Evolutionary conservation across 2,329 filamentous ascomycete species (phyloP), one percentile per base, ranked within the genome.

Genomic region (Paracamarosporium sp.): DNA sequence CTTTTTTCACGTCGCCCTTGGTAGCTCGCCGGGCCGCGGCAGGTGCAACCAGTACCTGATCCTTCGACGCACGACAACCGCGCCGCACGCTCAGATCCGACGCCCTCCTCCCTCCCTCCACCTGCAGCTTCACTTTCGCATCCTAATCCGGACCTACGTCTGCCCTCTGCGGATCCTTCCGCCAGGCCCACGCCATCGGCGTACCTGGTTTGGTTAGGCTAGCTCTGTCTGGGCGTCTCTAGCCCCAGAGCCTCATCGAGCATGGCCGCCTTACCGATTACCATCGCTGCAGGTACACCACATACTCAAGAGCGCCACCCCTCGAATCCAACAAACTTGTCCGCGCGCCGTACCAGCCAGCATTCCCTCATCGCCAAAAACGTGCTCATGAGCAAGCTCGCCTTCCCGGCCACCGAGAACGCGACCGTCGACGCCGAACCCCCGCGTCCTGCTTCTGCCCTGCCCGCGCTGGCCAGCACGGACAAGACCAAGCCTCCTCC

Each of bases 281-380:
- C 63, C 55, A 54, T 50, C 51, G 44, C 53, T 50, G 45, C 35
- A 50, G 38, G 53, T 40, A 54, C 57, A 50, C 47, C 62, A 45
- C 20, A 51, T 36, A 24, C 55, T n/a, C 54, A 64, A 30, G 58
- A 61, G 35, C 64, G 61, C 50, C 61, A 60, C 54, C 68, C 71
- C 30, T 68, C 68, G 36, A 33, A 62, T 50, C 62, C 66, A 25
- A 48, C 57, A 56, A 55, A 61, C 55, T 55, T 43, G 53, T 33
- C 58, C 55, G 56, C 51, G 43, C 68, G 69, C 56, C 71, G 68
- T 56, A 71, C 74, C 67, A 76, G 78, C 69, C 80, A 82, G 67
- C 81, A 82, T 70, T 83, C 81, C 51, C 68, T 72, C 59, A 79
- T 82, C 65, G 82, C 82, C 48, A 80, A 80, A 73, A 79, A 79